phyloP scores from a whole-genome alignment of 1,284 basidiomycete species.

The Cutaneotrichosporon sp. region DNA sequence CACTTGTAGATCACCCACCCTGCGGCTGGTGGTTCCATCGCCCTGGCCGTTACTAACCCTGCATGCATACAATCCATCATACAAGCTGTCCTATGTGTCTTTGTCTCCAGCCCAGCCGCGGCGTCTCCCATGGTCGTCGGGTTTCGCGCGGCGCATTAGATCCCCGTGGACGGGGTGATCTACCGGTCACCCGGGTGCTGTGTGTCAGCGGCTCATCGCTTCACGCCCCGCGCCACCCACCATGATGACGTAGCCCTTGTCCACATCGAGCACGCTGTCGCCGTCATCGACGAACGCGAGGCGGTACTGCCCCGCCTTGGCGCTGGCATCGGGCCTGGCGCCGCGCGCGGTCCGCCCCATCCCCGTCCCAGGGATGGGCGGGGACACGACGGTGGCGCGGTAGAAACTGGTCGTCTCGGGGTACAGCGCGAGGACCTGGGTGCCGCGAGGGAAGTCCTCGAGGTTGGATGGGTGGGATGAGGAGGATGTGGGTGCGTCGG shows the following conservation, averaged over 20 bases:
- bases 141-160: too few species aligned
- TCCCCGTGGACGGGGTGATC: not conserved
- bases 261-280: constrained; percentile 42
- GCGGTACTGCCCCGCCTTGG: constrained; percentile 41
- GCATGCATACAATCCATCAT: not conserved
- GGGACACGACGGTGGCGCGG: constrained; percentile 51
- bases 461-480: constrained; percentile 51
- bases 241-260: constrained; percentile 43
- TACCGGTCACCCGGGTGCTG: not conserved
- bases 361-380: constrained; percentile 39
- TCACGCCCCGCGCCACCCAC: constrained; percentile 29
- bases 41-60: not conserved
- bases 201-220: not conserved
- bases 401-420: constrained; percentile 60
- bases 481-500: constrained; percentile 36
- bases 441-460: constrained; percentile 48
- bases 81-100: not conserved
- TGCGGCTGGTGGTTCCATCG: too few species aligned
- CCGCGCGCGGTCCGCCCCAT: constrained; percentile 31
- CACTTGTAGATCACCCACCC: too few species aligned
- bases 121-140: too few species aligned
- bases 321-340: constrained; percentile 28
- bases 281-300: constrained; percentile 52
- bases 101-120: not conserved
- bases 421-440: constrained; percentile 56